phyloP scores from a whole-genome alignment of 768 basidiomycete genomes.

The Russula sp. region DNA sequence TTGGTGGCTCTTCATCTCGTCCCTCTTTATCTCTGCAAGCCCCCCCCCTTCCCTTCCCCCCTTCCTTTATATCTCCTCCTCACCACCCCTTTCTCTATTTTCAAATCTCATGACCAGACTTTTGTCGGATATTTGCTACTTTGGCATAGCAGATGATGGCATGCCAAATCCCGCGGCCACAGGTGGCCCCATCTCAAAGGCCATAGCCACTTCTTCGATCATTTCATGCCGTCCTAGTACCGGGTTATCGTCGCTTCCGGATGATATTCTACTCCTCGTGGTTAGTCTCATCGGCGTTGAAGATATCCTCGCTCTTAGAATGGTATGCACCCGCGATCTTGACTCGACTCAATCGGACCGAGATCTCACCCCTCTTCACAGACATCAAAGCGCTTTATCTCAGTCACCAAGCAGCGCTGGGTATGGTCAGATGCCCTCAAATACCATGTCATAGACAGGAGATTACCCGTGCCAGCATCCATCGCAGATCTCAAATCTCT shows the following conservation, averaged over 20 bases:
- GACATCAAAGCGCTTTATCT: slow-evolving; percentile 36
- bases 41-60: neutral
- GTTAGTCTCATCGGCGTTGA: slow-evolving; percentile 36
- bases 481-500: slow-evolving; percentile 34
- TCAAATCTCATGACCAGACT: slow-evolving; percentile 13
- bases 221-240: slow-evolving; percentile 14
- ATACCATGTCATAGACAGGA: slow-evolving; percentile 37
- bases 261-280: slow-evolving; percentile 39
- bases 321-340: slow-evolving; percentile 33
- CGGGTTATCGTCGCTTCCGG: slow-evolving; percentile 34
- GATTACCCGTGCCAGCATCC: slow-evolving; percentile 38
- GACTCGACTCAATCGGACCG: slow-evolving; percentile 19
- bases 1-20: neutral
- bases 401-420: slow-evolving; percentile 39
- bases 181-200: neutral
- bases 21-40: neutral
- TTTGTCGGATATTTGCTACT: slow-evolving; percentile 15
- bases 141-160: slow-evolving; percentile 5
- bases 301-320: slow-evolving; percentile 37
- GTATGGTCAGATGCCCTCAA: slow-evolving; percentile 40
- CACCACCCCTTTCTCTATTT: neutral
- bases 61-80: neutral
- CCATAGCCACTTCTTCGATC: slow-evolving; percentile 14
- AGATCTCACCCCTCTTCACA: slow-evolving; percentile 24
- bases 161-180: neutral